Conservation (phyloP, 768 basidiomycete species). For the Podaxis carcinomalis region DNA sequence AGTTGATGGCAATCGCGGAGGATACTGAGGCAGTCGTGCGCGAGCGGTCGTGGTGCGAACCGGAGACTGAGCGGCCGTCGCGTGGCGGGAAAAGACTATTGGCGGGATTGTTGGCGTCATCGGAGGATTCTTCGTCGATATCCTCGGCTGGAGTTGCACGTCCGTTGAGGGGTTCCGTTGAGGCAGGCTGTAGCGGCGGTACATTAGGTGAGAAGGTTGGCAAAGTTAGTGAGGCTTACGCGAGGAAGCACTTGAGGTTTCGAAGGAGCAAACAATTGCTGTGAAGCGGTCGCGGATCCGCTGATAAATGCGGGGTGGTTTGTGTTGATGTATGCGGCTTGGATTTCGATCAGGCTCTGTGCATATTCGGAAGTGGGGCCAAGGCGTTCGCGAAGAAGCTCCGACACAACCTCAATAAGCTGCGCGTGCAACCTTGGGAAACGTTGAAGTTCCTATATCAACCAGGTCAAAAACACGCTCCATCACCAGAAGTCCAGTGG, state of each 20-base stretch:
- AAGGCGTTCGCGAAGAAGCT: slow-evolving; percentile 88
- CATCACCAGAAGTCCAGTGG: neutral
- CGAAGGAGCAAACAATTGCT: slow-evolving; percentile 39
- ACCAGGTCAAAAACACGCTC: neutral
- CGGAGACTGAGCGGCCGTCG: slow-evolving; percentile 69
- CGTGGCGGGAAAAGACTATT: slow-evolving; percentile 52
- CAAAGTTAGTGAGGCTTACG: slow-evolving; percentile 35
- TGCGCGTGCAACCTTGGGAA: slow-evolving; percentile 94
- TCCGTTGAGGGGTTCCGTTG: slow-evolving; percentile 61
- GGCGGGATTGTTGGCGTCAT: slow-evolving; percentile 43
- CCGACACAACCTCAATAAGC: slow-evolving; percentile 94
- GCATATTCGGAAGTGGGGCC: slow-evolving; percentile 98
- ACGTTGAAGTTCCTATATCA: slow-evolving; percentile 80
- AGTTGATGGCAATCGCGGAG: slow-evolving; percentile 28
- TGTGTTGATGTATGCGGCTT: slow-evolving; percentile 99
- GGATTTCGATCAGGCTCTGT: slow-evolving; percentile 92
- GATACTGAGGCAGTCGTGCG: slow-evolving; percentile 29
- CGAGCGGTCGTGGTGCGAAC: slow-evolving; percentile 71
- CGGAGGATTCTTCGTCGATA: slow-evolving; percentile 52
- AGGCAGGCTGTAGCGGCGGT: slow-evolving; percentile 46
- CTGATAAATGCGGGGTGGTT: slow-evolving; percentile 95
- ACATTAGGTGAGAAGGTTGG: slow-evolving; percentile 10
- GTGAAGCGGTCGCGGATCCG: slow-evolving; percentile 63
- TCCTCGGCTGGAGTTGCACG: slow-evolving; percentile 37
- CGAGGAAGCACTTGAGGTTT: slow-evolving; percentile 43